Conservation (phyloP, 2,329 filamentous ascomycete species). For the Mycocentrospora acerina region DNA sequence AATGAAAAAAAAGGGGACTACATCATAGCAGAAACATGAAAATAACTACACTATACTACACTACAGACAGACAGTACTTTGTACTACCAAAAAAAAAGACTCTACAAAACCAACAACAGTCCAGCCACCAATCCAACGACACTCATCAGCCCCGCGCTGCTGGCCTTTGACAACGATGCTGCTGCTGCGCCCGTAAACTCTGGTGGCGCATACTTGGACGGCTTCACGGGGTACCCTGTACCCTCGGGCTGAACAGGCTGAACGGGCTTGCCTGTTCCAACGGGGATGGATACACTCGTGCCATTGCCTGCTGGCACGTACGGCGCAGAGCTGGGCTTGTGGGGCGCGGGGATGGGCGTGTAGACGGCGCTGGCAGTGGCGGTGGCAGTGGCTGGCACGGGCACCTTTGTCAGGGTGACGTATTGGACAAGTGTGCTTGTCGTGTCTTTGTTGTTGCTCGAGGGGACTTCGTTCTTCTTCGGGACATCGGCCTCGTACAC, state of each 20-base stretch:
- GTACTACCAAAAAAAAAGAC: too few species aligned
- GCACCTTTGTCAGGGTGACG: slow-evolving; percentile 27
- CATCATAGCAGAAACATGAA: too few species aligned
- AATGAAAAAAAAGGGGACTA: too few species aligned
- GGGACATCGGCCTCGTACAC: not conserved
- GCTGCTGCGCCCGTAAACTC: slow-evolving; percentile 31
- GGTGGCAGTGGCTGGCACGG: slow-evolving; percentile 14
- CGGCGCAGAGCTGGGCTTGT: slow-evolving; percentile 5
- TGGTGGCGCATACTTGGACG: slow-evolving; percentile 11
- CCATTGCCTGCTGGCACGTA: slow-evolving; percentile 10
- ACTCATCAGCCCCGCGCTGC: slow-evolving; percentile 20
- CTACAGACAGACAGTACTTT: too few species aligned
- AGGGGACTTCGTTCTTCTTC: too few species aligned
- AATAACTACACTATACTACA: too few species aligned
- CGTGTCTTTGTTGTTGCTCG: too few species aligned
- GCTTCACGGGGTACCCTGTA: slow-evolving; percentile 13
- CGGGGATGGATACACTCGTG: slow-evolving; percentile 14
- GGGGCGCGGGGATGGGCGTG: slow-evolving; percentile 5
- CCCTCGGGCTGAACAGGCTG: too few species aligned
- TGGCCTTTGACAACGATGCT: too few species aligned
- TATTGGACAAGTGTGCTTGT: slow-evolving; percentile 14
- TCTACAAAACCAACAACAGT: slow-evolving; percentile 27
- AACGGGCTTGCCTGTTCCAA: slow-evolving; percentile 16
- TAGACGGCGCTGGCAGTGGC: slow-evolving; percentile 9
- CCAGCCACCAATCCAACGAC: slow-evolving; percentile 20